A percentile compares a stretch with the other conserved stretches of the same genome.
Conservation (phyloP, 179 eudicot genomes). For the Spinacia oleracea region DNA sequence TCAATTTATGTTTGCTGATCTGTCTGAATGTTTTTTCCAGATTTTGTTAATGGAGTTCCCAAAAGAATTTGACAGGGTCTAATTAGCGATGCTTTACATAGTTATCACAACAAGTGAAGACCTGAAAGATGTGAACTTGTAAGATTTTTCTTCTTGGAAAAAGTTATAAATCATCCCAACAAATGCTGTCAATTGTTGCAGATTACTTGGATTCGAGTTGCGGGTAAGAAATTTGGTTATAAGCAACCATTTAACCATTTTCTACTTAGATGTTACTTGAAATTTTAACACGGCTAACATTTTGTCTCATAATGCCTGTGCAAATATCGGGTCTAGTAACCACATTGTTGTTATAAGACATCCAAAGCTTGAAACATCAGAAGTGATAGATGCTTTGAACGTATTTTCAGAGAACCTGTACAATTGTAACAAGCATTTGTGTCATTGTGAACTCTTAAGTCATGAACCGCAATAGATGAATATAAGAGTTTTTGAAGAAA, state of each 20-base stretch:
- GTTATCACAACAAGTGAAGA: constrained; percentile 43
- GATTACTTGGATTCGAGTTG: constrained; percentile 61
- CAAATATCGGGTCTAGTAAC: constrained; percentile 39
- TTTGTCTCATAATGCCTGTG: constrained; percentile 17
- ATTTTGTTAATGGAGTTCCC: constrained; percentile 45
- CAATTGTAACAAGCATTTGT: constrained; percentile 58
- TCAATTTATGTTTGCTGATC: constrained; percentile 15
- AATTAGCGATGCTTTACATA: constrained; percentile 70
- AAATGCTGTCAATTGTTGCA: constrained; percentile 70
- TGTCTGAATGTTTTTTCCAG: constrained; percentile 27
- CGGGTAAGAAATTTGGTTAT: constrained; percentile 41
- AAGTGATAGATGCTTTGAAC: constrained; percentile 46
- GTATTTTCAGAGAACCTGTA: constrained; percentile 65
- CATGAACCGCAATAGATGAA: constrained; percentile 29
- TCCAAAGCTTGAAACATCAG: constrained; percentile 53
- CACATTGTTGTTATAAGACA: constrained; percentile 26
- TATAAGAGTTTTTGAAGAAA: constrained; percentile 36
- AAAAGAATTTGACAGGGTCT: constrained; percentile 57
- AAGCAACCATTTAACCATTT: not conserved
- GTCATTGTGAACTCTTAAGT: constrained; percentile 58
- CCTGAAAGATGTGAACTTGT: constrained; percentile 27
- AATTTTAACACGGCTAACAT: constrained; percentile 2
- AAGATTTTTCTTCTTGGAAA: constrained; percentile 56
- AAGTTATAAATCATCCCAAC: constrained; percentile 60
- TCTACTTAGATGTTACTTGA: not conserved